These are phyloP conservation scores for Hypholoma fasciculare DNA, from an alignment of 768 basidiomycete genomes.

Conservation along the genomic window DNA sequence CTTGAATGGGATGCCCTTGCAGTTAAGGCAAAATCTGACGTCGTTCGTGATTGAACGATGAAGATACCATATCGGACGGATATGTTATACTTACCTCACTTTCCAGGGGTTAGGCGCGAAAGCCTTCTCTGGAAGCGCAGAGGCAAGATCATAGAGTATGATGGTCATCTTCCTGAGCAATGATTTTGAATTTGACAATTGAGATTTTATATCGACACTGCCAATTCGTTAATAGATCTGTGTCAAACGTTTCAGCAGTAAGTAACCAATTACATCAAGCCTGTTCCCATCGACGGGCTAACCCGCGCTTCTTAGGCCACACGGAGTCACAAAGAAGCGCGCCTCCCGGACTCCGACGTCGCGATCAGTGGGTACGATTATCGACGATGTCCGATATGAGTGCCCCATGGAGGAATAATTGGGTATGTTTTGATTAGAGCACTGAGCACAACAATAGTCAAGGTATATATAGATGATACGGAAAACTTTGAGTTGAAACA, in stretches of 20 bases:
- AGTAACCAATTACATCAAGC: no score
- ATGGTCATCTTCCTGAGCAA: background rate
- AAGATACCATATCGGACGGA: constrained; percentile 2
- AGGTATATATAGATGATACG: background rate
- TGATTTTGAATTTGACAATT: no score
- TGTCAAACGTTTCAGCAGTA: no score
- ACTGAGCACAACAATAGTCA: background rate
- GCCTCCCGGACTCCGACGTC: background rate
- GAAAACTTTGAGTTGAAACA: background rate
- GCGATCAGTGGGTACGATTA: background rate
- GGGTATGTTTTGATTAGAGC: background rate
- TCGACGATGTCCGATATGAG: background rate
- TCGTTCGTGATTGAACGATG: background rate
- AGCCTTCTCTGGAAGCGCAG: background rate
- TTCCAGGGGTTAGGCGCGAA: background rate
- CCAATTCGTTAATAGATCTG: no score
- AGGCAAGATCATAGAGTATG: background rate
- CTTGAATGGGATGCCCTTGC: background rate
- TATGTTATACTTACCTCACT: background rate
- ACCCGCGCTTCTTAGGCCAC: no score
- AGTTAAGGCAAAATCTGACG: background rate
- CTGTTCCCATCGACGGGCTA: no score
- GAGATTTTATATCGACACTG: no score
- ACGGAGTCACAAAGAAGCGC: background rate
- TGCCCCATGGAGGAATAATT: background rate